Evolutionary conservation across 2,329 filamentous ascomycete genomes (phyloP), one percentile per base, ranked within the genome.

Genomic region (Colletotrichum ledebouriae): DNA sequence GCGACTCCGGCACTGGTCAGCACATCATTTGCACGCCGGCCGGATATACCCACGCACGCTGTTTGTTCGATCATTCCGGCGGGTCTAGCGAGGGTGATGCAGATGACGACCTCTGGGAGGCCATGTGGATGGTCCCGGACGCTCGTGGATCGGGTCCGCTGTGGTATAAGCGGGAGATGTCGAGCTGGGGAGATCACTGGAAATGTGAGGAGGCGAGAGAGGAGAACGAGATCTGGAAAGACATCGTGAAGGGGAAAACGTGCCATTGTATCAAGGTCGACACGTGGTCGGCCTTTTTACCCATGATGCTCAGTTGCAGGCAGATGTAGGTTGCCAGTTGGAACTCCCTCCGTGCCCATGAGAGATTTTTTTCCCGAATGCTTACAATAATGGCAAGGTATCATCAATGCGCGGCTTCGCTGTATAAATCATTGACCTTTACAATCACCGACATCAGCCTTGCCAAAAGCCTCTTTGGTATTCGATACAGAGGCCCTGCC

Each of bases 91-190:
- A 11, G 13, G 25, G 46, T 2, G 53, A 39, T 13, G 64, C 46
- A 20, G 46, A 47, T 12, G 64, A 63, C 13, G 46, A 49, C 1
- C 47, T 41, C 0, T 64, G 60, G 65, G 65, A 49, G 34, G 59
- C 42, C 0, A 65, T 49, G 33, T 68, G 65, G 65, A 65, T 65
- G 65, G 53, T 47, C 2, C 61, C 65, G 3, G 60, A 50, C 10
- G 47, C 55, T 15, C 39, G 60, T 9, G 65, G 65, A 3, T 20
- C 60, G 33, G 53, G 46, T 4, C 61, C 65, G 4, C 15, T 65
- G 4, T 65, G 65, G 65, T 64, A 53, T 6, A 59, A 59, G 46
- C 65, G 65, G 5, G 61, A 68, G 55, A 68, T 59, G 47, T 68
- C 65, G 33, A 49, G 46, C 0, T 68, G 65, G 61, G 64, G 65